Conservation (phyloP, 2,329 filamentous ascomycete species). For the Aspergillus jensenii region DNA sequence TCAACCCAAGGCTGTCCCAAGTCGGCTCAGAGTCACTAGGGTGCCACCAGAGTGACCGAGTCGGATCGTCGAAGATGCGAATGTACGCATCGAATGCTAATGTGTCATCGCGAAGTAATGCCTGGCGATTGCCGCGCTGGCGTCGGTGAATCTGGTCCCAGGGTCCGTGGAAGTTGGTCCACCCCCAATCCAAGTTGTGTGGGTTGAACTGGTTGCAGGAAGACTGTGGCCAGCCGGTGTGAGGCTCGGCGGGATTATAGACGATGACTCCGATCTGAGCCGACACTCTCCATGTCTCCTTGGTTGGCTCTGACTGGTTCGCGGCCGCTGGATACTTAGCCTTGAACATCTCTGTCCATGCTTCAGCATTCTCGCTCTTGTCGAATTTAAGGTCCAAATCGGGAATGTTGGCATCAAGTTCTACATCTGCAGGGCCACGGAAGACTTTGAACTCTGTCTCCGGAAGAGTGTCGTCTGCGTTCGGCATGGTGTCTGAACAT, state of each 20-base stretch:
- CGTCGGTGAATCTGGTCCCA: conserved; percentile 59
- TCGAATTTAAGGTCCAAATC: conserved; percentile 33
- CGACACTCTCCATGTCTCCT: conserved; percentile 50
- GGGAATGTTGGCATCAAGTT: conserved; percentile 30
- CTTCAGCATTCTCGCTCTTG: conserved; percentile 25
- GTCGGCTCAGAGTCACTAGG: conserved; percentile 51
- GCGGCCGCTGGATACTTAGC: conserved; percentile 24
- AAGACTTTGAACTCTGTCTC: conserved; percentile 44
- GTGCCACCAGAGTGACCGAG: conserved; percentile 62
- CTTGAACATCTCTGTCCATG: conserved; percentile 34
- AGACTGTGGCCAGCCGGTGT: conserved; percentile 56
- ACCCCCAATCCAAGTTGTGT: conserved; percentile 62
- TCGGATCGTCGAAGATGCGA: conserved; percentile 60
- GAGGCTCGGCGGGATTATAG: conserved; percentile 64
- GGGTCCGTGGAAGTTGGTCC: conserved; percentile 61
- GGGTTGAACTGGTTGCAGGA: conserved; percentile 61
- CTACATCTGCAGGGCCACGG: conserved; percentile 37
- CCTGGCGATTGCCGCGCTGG: conserved; percentile 57
- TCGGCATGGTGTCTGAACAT: conserved; percentile 53
- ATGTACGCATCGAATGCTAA: conserved; percentile 63
- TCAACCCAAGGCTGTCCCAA: conserved; percentile 59
- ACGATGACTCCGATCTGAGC: conserved; percentile 62
- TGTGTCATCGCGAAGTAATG: conserved; percentile 60
- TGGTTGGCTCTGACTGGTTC: conserved; percentile 9
- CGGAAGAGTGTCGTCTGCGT: conserved; percentile 35